Evolutionary conservation across 495 filamentous ascomycete species (phyloP), one percentile per base, ranked within the genome.

Genomic region (Terfezia boudieri): DNA sequence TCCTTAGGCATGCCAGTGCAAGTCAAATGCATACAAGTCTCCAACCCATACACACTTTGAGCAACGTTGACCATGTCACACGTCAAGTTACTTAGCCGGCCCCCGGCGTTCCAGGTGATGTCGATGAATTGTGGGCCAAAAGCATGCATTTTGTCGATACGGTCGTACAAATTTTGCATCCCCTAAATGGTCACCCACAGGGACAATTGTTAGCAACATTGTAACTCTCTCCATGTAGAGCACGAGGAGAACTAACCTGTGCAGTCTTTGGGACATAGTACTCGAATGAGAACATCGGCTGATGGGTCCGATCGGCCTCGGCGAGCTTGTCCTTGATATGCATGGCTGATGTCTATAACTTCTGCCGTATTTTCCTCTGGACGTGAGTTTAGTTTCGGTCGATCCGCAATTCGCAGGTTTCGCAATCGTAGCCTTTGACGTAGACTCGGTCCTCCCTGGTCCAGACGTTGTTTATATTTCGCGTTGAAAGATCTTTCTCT

Each of bases 221-320:
- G 26, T 2, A 32, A 32, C 7, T 4, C 7, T 2, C 26, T 32
- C 26, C 26, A 32, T 32, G 26, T 2, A 12, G 12, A 26, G 12
- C 50, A 23, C 4, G 26, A 51, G 6, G 49, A 51, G 26, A 14
- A 49, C 69, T 11, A 67, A 73, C 71, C 67, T 86, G 83, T 1
- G 90, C 89, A 0, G 92, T 99, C 71, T 99, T 99, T n/a, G 92
- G 92, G 49, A 92, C 89, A 70, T 96, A 99, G 74, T 94, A 99
- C 70, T 99, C 92, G 68, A 99, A 99, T 35, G 92, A 96, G 75
- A 95, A 94, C 54, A 83, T 85, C 50, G 87, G 81, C 59, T 78
- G 76, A 65, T 77, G 77, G 57, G 81, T 75, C 71, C 66, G 69
- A 62, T 85, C 74, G 71, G 85, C 82, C 62, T 89, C 84, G 58